phyloP scores from a whole-genome alignment of 495 filamentous ascomycete species.

The Penicillium ochrochloron region DNA sequence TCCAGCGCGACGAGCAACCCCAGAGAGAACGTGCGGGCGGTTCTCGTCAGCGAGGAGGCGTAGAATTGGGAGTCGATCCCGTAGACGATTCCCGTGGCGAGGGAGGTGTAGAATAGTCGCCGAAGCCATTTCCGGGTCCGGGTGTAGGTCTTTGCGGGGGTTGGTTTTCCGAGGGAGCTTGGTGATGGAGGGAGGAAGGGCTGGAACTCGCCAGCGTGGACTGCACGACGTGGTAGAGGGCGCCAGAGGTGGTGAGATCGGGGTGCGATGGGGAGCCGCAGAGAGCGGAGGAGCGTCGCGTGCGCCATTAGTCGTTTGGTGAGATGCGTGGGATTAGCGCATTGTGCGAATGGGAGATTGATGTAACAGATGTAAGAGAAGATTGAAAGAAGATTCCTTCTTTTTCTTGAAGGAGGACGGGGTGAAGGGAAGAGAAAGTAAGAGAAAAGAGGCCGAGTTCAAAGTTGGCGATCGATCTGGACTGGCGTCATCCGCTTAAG shows the following conservation, averaged over 20 bases:
- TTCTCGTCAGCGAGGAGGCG: conserved; percentile 76
- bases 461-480: conserved; percentile 8
- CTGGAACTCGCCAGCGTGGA: conserved; percentile 55
- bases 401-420: background rate
- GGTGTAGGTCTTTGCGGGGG: conserved; percentile 63
- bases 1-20: conserved; percentile 85
- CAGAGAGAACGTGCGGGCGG: conserved; percentile 76
- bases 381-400: background rate
- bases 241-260: conserved; percentile 16
- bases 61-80: conserved; percentile 73
- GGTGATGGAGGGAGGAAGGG: conserved; percentile 84
- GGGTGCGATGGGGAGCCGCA: conserved; percentile 27
- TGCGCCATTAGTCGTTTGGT: conserved; percentile 28
- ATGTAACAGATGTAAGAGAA: background rate
- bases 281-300: conserved; percentile 34
- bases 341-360: conserved; percentile 8
- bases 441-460: conserved; percentile 6
- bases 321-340: conserved; percentile 16
- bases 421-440: too few species aligned
- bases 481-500: conserved; percentile 25
- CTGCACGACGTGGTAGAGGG: conserved; percentile 26
- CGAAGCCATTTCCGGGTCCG: conserved; percentile 76
- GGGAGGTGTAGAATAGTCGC: conserved; percentile 67
- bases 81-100: conserved; percentile 63
- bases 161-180: conserved; percentile 73